Evolutionary conservation across 257 asterid species (phyloP), one percentile per base, ranked within the genome.

Genomic region (Misopates orontium): DNA sequence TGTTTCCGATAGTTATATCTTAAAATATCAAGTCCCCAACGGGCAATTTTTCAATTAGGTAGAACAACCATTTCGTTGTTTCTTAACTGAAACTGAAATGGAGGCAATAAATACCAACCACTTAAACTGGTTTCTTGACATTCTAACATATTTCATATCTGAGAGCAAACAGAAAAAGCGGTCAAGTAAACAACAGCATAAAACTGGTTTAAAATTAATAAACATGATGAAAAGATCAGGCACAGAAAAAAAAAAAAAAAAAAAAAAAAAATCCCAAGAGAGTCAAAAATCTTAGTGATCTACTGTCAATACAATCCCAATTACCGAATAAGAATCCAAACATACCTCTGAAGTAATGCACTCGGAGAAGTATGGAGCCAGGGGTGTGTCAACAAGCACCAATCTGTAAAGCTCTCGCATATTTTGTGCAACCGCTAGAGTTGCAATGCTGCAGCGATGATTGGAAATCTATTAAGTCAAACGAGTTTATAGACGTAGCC

Each of bases 301-400:
- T 6, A 28, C 47, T 31, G 48, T 21, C 18, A 32, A 16, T n/a
- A n/a, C 9, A 62, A 39, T 56, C 60, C 25, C 24, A 62, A 5
- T 7, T 16, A 8, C 20, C 15, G 13, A 12, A 40, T 41, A 67
- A 36, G 22, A 1, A 12, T 36, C n/a, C 58, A 70, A 0, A 20
- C 53, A 53, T 78, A 91, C 98, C 96, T 91, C 96, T 42, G 98
- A 88, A 47, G 96, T 91, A 66, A 91, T 77, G 82, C 96, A 88
- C 82, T 88, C 96, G 0, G 98, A 91, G 82, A 91, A 91, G 80
- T 91, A 91, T 48, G 98, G 96, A 73, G 96, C 98, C 71, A 91
- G 78, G 42, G 98, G 98, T 3, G 98, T 91, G 78, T 91, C 98
- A 51, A 91, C 95, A 73, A 91, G 98, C 73, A 91, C 98, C 57